Evolutionary conservation across 345 rosid species (phyloP), one percentile per base, ranked within the genome.

Genomic region (Turritis glabra): DNA sequence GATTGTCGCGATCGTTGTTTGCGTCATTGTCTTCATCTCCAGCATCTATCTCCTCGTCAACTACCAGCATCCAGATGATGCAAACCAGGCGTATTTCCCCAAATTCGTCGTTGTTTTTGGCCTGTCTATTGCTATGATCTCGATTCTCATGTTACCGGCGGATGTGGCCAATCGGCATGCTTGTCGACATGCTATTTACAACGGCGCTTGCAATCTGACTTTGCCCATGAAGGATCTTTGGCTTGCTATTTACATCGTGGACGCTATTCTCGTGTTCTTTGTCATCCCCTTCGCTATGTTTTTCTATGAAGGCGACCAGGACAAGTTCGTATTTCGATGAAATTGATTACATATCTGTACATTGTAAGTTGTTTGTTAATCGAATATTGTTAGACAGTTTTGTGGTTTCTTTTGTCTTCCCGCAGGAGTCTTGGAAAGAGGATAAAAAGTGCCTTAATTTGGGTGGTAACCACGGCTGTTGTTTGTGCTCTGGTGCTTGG

Each of bases 81-180:
- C 90, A 3, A 96, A 96, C 82, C 99, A 96, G 81, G 98, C 99
- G 1, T 96, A 96, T 78, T 90, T 96, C 80, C 99, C 99, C 59
- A 96, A 92, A 81, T 75, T 90, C 84, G 97, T 96, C 48, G 99
- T 96, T 64, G 98, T 96, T 80, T 82, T 96, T 15, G 97, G 99
- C 14, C 84, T 96, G 52, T 88, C 96, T 68, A 35, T 96, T 50
- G 90, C 99, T 29, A 84, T 83, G 77, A 92, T 96, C 72, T 96
- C 98, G 15, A 96, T 96, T 26, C 90, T 96, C 61, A 96, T 96
- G 98, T 80, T 96, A 25, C 99, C 99, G 19, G 99, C 99, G 2
- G 99, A 96, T 71, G 99, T 96, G 51, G 99, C 99, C 1, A 96
- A 96, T 77, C 92, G 99, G 81, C 98, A 96, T 74, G 99, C 99